A percentile compares a stretch with the other conserved stretches of the same genome.
These are phyloP conservation scores for Populus deltoides DNA, from an alignment of 345 rosid species.

Conservation along the genomic window DNA sequence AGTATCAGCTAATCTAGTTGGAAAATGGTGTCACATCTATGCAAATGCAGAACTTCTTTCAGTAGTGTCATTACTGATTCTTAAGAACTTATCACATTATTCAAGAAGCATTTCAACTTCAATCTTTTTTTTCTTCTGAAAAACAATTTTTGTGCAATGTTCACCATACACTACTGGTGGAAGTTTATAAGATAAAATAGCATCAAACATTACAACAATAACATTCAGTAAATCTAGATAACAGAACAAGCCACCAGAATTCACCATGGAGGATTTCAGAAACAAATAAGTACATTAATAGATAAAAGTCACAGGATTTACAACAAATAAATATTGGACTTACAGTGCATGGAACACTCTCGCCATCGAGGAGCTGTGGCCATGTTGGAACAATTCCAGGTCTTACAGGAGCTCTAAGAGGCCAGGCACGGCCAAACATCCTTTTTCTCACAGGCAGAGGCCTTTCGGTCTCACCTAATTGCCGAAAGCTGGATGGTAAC, in stretches of 20 bases:
- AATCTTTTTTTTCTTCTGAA: background rate
- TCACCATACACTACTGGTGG: background rate
- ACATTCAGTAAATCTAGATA: background rate
- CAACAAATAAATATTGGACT: constrained; percentile 18
- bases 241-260: no score
- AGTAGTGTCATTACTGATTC: no score
- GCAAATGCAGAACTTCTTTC: no score
- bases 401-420: constrained; percentile 72
- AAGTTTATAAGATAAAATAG: background rate
- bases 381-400: constrained; percentile 80
- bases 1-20: no score
- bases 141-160: background rate
- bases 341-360: constrained; percentile 58
- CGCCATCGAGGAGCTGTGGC: constrained; percentile 59
- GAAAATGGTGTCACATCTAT: no score
- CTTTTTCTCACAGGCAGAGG: constrained; percentile 68
- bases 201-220: no score
- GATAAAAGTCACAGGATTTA: no score
- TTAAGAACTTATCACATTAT: background rate
- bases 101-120: background rate
- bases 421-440: constrained; percentile 97
- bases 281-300: no score
- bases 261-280: no score
- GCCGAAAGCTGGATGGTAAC: constrained; percentile 65
- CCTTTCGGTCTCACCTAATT: constrained; percentile 57